Evolutionary conservation across 2,329 filamentous ascomycete species (phyloP), one percentile per base, ranked within the genome.

Genomic region (Purpureocillium lavendulum): DNA sequence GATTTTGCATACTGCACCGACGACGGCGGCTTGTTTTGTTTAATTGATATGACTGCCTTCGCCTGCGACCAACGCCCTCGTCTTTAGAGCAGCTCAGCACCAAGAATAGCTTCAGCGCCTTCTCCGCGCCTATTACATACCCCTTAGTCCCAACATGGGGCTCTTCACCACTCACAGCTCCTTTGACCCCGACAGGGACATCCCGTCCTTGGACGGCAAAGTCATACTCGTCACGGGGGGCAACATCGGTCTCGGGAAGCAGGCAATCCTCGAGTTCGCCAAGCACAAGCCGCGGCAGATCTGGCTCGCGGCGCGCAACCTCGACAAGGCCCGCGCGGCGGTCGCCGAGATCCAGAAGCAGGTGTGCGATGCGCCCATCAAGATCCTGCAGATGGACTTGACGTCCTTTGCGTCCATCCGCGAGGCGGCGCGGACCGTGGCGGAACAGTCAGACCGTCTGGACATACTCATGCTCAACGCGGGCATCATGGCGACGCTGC

Each of bases 211-310:
- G 24, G 79, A 89, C 56, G 85, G 79, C 43, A 82, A 80, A 56
- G 82, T 87, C 11, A 85, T 78, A 33, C 70, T 94, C 16, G 81
- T 95, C 13, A 95, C 88, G 0, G 88, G 88, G 38, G 88, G 85
- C 55, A 87, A 87, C 33, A 71, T 84, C 57, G 88, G 88, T 11
- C 65, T 95, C 40, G 88, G 88, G 26, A 67, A 94, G 45, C 42
- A 49, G 17, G 34, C 48, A 17, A 31, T 49, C n/a, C 39, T 52
- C 7, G 47, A 53, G 15, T 45, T 43, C 21, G 43, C 45, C 10
- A 45, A 36, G 18, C 48, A 53, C 33, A 39, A 30, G 8, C 49
- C 51, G 13, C 37, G 36, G 9, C 40, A 47, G 34, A 47, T 53
- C 36, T 53, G 49, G 45, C 42, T 53, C 14, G 45, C 47, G 4